These are phyloP conservation scores for Acanthamoeba quina DNA, from an alignment of 208 protist genomes.

Conservation along the genomic window DNA sequence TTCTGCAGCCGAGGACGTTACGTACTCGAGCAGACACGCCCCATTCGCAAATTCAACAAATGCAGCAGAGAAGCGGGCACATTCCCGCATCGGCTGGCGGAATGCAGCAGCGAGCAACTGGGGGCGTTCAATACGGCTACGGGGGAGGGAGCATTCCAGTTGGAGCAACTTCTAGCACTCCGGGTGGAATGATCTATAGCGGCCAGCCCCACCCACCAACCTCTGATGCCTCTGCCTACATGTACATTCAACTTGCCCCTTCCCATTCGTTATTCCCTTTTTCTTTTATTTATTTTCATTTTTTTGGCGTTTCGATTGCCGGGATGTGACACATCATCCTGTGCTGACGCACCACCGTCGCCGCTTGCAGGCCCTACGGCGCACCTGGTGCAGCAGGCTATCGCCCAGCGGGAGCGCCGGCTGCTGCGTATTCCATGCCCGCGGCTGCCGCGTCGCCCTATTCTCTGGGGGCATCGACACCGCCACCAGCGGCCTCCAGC, in stretches of 20 bases:
- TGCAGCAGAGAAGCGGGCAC: not conserved
- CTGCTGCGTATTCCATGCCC: not conserved
- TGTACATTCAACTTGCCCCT: not conserved
- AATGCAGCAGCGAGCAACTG: not conserved
- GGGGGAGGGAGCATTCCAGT: not conserved
- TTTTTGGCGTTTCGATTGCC: not conserved
- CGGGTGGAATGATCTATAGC: not conserved
- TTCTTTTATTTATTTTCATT: not conserved
- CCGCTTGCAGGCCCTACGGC: not conserved
- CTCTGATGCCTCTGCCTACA: not conserved
- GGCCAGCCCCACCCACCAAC: not conserved
- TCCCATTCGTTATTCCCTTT: not conserved
- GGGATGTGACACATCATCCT: not conserved
- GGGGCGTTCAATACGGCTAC: not conserved
- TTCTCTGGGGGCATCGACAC: not conserved
- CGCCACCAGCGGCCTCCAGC: not conserved
- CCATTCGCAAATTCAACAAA: too few relatives aligned
- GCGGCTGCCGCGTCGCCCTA: not conserved
- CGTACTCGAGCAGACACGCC: too few relatives aligned
- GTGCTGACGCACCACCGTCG: not conserved
- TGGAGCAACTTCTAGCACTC: not conserved
- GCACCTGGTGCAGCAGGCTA: not conserved
- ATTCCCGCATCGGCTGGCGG: not conserved
- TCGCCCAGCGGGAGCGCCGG: not conserved
- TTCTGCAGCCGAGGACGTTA: too few relatives aligned